phyloP scores from a whole-genome alignment of 306 rosid species.

The Alnus glutinosa region DNA sequence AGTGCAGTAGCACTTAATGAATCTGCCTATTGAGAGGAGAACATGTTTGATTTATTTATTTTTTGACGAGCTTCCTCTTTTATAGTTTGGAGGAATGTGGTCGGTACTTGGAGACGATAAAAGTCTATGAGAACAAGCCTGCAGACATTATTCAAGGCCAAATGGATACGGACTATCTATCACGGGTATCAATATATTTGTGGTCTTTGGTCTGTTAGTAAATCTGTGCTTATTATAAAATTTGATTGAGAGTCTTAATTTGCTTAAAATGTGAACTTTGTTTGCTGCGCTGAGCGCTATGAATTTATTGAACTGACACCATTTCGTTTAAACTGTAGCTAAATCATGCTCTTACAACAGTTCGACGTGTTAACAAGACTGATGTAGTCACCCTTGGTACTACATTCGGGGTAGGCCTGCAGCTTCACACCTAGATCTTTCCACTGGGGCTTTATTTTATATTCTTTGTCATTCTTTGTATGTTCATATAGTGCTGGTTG shows the following conservation, averaged over 20 bases:
- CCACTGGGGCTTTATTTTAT: background rate
- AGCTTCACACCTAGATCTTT: conserved; percentile 12
- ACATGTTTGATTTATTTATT: background rate
- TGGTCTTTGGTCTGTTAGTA: conserved; percentile 9
- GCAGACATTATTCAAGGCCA: conserved; percentile 99
- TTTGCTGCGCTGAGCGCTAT: conserved; percentile 7
- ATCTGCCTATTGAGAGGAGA: conserved; percentile 16
- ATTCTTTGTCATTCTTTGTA: background rate
- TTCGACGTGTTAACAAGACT: conserved; percentile 91
- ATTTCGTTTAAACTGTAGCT: conserved; percentile 50
- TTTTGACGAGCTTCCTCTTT: conserved; percentile 7
- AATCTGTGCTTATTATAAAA: background rate
- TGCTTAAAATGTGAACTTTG: conserved; percentile 15
- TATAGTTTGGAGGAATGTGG: conserved; percentile 96
- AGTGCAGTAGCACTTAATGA: background rate
- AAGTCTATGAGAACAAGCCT: conserved; percentile 93
- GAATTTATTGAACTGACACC: conserved; percentile 27
- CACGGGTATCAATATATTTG: conserved; percentile 58
- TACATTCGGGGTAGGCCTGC: conserved; percentile 78
- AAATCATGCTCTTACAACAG: conserved; percentile 69
- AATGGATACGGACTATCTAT: conserved; percentile 91
- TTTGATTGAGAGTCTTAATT: conserved; percentile 5
- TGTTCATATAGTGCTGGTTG: conserved; percentile 17
- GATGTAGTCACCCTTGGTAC: conserved; percentile 97
- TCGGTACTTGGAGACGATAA: conserved; percentile 92